Conservation (phyloP, 371 early-diverging fungal species). For the Rhizopus arrhizus region DNA sequence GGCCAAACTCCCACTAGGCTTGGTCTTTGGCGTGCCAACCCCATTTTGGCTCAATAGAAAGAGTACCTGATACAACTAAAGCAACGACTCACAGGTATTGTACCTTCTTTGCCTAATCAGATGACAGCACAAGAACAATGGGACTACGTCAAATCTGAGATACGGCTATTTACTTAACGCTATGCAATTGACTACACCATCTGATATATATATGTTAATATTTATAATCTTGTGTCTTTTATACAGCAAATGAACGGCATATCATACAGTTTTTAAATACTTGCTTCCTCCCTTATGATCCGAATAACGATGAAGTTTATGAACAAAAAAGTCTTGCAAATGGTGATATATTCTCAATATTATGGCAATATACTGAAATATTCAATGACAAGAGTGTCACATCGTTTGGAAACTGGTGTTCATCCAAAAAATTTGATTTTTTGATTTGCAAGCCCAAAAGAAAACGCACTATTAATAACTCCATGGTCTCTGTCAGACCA, state of each 20-base stretch:
- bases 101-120: too few species aligned
- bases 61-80: too few species aligned
- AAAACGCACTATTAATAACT: neutral
- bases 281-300: neutral
- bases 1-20: too few species aligned
- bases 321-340: constrained; percentile 5
- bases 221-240: too few species aligned
- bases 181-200: too few species aligned
- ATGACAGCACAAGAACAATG: too few species aligned
- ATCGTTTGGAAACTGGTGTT: constrained; percentile 17
- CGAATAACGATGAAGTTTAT: constrained; percentile 1
- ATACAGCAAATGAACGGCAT: neutral
- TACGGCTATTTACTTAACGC: too few species aligned
- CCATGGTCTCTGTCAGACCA: constrained; percentile 12
- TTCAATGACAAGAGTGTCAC: constrained; percentile 18
- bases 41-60: too few species aligned
- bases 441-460: constrained; percentile 12
- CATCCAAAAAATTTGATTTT: constrained; percentile 10
- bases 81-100: too few species aligned
- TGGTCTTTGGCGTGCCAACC: too few species aligned
- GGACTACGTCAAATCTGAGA: too few species aligned
- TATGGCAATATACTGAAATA: constrained; percentile 14
- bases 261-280: constrained; percentile 2
- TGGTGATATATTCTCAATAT: constrained; percentile 12
- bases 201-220: too few species aligned